These are phyloP conservation scores for Backusella macrospora DNA, from an alignment of 192 early-diverging fungal genomes.

Conservation along the genomic window DNA sequence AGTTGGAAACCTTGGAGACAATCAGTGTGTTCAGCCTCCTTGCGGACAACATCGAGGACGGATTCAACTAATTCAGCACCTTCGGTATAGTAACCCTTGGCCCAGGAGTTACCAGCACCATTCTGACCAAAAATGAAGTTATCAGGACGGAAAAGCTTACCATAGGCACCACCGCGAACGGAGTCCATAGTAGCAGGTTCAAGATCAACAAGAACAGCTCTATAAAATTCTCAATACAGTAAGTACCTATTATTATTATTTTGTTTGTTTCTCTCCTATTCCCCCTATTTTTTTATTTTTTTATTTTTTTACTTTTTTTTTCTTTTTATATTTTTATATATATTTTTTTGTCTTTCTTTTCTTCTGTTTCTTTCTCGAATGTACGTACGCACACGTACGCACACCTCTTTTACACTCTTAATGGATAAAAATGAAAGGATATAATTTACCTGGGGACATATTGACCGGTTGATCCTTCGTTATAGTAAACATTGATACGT, in stretches of 20 bases:
- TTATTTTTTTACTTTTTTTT: neutral
- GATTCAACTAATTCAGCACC: slow-evolving; percentile 97
- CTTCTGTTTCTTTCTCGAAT: slow-evolving; percentile 80
- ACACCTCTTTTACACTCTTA: slow-evolving; percentile 22
- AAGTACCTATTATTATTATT: no score
- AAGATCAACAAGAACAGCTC: slow-evolving; percentile 93
- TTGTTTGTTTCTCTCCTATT: neutral
- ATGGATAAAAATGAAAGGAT: neutral
- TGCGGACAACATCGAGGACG: slow-evolving; percentile 93
- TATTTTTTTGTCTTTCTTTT: no score
- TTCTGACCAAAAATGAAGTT: slow-evolving; percentile 95
- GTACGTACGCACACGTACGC: slow-evolving; percentile 77
- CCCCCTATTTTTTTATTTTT: neutral
- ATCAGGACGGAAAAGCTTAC: slow-evolving; percentile 93
- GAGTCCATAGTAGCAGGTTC: slow-evolving; percentile 96
- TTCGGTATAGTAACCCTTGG: slow-evolving; percentile 99
- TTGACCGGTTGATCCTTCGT: slow-evolving; percentile 62
- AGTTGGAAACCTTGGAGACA: slow-evolving; percentile 99
- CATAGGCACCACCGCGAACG: slow-evolving; percentile 78
- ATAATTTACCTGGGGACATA: slow-evolving; percentile 68
- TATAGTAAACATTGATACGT: slow-evolving; percentile 83
- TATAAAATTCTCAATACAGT: neutral
- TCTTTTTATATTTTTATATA: neutral
- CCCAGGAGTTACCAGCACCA: slow-evolving; percentile 99
- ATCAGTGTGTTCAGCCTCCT: slow-evolving; percentile 96